A percentile compares a stretch with the other conserved stretches of the same genome.
Evolutionary conservation across 192 early-diverging fungal genomes (phyloP).

Genomic region (Entomortierella beljakovae): DNA sequence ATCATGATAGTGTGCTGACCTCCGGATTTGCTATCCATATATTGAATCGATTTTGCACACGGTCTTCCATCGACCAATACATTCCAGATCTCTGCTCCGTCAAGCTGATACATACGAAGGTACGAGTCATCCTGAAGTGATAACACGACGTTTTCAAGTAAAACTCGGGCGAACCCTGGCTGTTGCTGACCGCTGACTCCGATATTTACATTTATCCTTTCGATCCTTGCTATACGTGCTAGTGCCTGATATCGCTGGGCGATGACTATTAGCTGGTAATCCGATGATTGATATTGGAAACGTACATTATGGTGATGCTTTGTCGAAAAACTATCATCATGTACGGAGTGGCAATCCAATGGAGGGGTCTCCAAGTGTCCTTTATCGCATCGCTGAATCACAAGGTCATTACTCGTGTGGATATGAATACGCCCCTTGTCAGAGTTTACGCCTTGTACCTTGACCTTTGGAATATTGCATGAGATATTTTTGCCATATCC

Average conservation of each 20-base stretch:
- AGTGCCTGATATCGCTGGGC: slow-evolving; percentile 42
- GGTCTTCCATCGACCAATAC: slow-evolving; percentile 40
- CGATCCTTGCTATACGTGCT: slow-evolving; percentile 47
- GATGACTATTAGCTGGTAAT: slow-evolving; percentile 28
- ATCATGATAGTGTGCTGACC: slow-evolving; percentile 33
- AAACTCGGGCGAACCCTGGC: slow-evolving; percentile 39
- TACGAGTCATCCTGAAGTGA: slow-evolving; percentile 36
- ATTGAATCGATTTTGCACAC: slow-evolving; percentile 35
- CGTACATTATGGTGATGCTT: slow-evolving; percentile 11
- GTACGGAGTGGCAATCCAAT: slow-evolving; percentile 2
- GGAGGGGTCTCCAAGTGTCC: slow-evolving; percentile 10
- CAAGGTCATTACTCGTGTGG: slow-evolving; percentile 24
- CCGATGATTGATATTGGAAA: slow-evolving; percentile 27
- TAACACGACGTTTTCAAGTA: slow-evolving; percentile 30
- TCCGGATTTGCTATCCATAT: slow-evolving; percentile 9
- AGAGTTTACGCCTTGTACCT: slow-evolving; percentile 8
- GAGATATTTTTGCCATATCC: slow-evolving; percentile 44
- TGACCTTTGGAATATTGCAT: slow-evolving; percentile 27
- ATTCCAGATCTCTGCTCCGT: slow-evolving; percentile 48
- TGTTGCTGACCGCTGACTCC: slow-evolving; percentile 34
- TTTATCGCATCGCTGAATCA: slow-evolving; percentile 19
- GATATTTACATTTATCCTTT: slow-evolving; percentile 30
- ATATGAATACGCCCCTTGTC: slow-evolving; percentile 40
- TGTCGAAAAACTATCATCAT: slow-evolving; percentile 2
- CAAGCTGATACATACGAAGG: slow-evolving; percentile 39